Evolutionary conservation across 108 stramenopile genomes (phyloP), one percentile per base, ranked within the genome.

Genomic region (Discostella stelligeroides): DNA sequence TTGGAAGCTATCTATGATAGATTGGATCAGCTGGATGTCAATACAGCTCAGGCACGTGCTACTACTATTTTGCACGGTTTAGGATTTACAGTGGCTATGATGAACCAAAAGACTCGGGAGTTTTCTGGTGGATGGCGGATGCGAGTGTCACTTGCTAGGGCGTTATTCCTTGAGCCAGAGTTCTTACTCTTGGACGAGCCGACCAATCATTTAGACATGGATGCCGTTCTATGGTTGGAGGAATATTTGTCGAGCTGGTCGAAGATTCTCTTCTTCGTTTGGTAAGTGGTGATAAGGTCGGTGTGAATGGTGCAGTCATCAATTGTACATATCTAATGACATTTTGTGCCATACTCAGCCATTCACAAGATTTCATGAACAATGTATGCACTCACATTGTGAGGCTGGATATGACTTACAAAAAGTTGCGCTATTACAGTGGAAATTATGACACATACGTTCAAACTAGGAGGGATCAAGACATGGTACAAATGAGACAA

Each of bases 121-220:
- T 99, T 99, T 78, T 83, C 80, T 71, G 99, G 99, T 68, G 99
- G 99, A 24, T 99, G 99, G 99, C 84, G 98, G 24, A 99, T 99
- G 98, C 87, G 98, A 47, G 97, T 99, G 27, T 92, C 97, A 10
- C 75, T 99, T 38, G 97, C 97, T 23, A 79, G 97, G 34, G 99
- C 99, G 15, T 81, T 99, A 18, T 99, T 98, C 77, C 77, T 99
- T 57, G 86, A 96, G 80, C 97, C 99, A 18, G 94, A 95, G 63
- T 92, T 97, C 75, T 84, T 98, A 20, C 75, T 97, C 68, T 69
- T 99, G 9, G 86, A 84, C 30, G 88, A 95, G 70, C 90, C 91
- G 0, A 92, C 91, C 7, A 92, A 91, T 58, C 94, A 92, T 62
- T 75, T 92, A 66, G 89, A 94, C 81, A 96, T 99, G 96, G 99